phyloP scores from a whole-genome alignment of 345 rosid species.

The Arabidopsis arenosa region DNA sequence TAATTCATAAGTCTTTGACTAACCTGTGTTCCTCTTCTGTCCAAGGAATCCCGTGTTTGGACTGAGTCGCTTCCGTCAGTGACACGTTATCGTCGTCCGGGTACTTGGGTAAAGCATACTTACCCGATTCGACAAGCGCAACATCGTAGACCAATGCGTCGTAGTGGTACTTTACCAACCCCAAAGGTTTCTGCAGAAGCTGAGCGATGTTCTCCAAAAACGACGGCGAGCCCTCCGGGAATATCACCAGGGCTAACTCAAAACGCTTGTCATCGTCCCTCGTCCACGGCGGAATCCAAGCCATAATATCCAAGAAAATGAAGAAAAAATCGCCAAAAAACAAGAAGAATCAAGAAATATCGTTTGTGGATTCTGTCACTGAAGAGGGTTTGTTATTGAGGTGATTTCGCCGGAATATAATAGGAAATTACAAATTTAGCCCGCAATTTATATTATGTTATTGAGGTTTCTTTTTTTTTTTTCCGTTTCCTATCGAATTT shows the following conservation, averaged over 20 bases:
- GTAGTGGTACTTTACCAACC: constrained; percentile 54
- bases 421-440: too few species aligned
- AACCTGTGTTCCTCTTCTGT: constrained; percentile 4
- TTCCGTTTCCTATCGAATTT: not conserved
- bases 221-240: not conserved
- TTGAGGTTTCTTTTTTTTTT: not conserved
- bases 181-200: constrained; percentile 46
- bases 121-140: too few species aligned
- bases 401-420: too few species aligned
- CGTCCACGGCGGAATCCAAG: not conserved
- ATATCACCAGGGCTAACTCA: not conserved
- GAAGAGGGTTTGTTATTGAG: too few species aligned
- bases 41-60: constrained; percentile 43
- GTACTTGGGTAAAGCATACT: not conserved
- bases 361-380: too few species aligned
- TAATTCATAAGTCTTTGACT: too few species aligned
- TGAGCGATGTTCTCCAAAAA: constrained; percentile 30
- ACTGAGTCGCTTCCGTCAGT: not conserved
- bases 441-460: too few species aligned
- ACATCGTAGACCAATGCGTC: constrained; percentile 56
- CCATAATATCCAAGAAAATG: not conserved
- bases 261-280: not conserved
- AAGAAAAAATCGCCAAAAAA: not conserved
- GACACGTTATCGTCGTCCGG: not conserved
- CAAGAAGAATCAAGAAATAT: too few species aligned